Base-by-base conservation (phyloP, 495 filamentous ascomycete genomes). In the Penicillium lagena region DNA sequence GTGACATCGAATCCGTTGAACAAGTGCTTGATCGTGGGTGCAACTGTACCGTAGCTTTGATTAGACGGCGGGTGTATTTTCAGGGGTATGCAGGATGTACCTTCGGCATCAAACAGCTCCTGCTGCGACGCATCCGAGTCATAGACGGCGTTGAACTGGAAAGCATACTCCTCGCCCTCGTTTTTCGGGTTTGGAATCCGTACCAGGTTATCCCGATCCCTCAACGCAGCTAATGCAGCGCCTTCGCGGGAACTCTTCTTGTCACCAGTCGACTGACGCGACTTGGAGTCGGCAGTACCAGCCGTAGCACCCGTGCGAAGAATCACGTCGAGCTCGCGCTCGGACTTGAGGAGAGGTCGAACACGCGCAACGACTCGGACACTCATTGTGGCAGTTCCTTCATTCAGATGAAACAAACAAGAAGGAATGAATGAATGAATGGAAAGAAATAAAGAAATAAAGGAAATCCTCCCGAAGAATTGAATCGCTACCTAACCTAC, bases 151-250 rank as follows among this genome's bases (percentile, higher is more conserved):
- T 90, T 96, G 78, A 97, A 98, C 28, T 90, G 82, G 58, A 97
- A 98, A 15, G 86, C 85, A 64, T 91, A 98, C 46, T 87, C 83
- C 58, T 98, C 93, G 7, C 77, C 72, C 48, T 86, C 86, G 49
- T 96, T 96, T 70, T 90, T 95, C 0, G 91, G 90, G 63, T 89
- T 97, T 14, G 93, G 93, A 56, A 98, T 95, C 50, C 87, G 84
- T 50, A 98, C 81, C 10, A 90, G 63, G 9, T 80, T 90, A 50
- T 72, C 66, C 9, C 79, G 77, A 31, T 85, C 78, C 36, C 62
- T 60, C 39, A 71, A 49, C 34, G 66, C 61, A 7, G 79, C 76
- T 35, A 68, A 42, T 0, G 22, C 22, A 3, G 22, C 22, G 22
- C 22, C 22, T 22, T 22, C 22, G 22, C 22, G 22, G 22, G 22